Conservation (phyloP, 495 filamentous ascomycete species). For the Trichoderma erinaceum region DNA sequence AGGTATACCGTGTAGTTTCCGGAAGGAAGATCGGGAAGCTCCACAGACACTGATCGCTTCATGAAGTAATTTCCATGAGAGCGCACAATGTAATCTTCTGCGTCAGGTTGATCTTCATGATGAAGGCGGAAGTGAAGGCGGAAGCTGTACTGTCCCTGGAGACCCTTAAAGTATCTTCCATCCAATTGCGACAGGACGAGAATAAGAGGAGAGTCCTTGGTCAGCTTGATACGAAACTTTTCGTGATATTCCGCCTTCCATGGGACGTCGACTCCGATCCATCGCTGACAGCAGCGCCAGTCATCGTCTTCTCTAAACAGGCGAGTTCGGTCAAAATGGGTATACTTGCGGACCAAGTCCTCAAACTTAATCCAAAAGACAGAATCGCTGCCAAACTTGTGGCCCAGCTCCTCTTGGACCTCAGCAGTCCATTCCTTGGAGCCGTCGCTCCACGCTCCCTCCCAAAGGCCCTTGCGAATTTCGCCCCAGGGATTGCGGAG, state of each 20-base stretch:
- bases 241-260: conserved; percentile 87
- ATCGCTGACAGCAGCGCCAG: conserved; percentile 82
- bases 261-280: conserved; percentile 80
- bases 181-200: conserved; percentile 87
- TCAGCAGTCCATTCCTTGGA: conserved; percentile 93
- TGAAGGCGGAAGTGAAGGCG: conserved; percentile 84
- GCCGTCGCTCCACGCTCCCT: conserved; percentile 80
- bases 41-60: conserved; percentile 44
- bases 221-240: conserved; percentile 73
- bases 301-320: conserved; percentile 64
- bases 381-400: conserved; percentile 87
- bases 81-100: conserved; percentile 82
- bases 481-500: conserved; percentile 79
- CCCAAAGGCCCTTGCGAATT: conserved; percentile 65
- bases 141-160: conserved; percentile 77
- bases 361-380: conserved; percentile 67
- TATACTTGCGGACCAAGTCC: conserved; percentile 80
- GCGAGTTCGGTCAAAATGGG: conserved; percentile 80
- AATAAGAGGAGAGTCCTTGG: conserved; percentile 63
- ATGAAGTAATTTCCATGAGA: conserved; percentile 66
- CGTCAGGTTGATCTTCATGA: conserved; percentile 55
- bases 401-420: conserved; percentile 73
- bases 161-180: conserved; percentile 75
- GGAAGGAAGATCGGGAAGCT: conserved; percentile 56
- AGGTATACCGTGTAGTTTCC: conserved; percentile 79